Percentiles rank a stretch among this genome's conserved stretches.
phyloP scores from a whole-genome alignment of 129 eudicot genomes.

The sunflower (Helianthus annuus) region DNA sequence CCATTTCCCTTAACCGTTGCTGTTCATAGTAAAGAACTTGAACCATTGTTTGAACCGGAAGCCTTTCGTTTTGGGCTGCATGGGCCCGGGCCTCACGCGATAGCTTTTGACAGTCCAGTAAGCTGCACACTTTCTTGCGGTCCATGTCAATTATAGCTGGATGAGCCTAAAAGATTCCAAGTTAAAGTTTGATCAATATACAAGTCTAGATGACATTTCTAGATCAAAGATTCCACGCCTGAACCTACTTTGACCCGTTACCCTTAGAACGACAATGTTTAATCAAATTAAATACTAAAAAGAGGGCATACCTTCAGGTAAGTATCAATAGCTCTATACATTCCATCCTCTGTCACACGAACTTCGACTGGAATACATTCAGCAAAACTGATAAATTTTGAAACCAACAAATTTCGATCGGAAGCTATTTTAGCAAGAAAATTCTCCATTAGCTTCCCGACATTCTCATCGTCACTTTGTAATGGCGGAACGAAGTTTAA shows the following conservation, averaged over 20 bases:
- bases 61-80: conserved; percentile 87
- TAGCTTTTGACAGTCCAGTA: conserved; percentile 93
- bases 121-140: conserved; percentile 79
- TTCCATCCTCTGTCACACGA: conserved; percentile 80
- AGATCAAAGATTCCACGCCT: too few relatives aligned
- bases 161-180: conserved; percentile 58
- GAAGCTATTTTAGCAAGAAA: conserved; percentile 87
- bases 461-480: conserved; percentile 50
- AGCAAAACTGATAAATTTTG: conserved; percentile 57
- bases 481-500: conserved; percentile 36
- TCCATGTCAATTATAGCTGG: conserved; percentile 73
- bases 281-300: neutral
- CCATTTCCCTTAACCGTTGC: conserved; percentile 69
- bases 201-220: neutral
- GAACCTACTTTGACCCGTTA: too few relatives aligned
- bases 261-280: neutral
- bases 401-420: conserved; percentile 63
- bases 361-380: conserved; percentile 70
- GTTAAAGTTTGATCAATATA: neutral
- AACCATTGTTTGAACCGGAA: conserved; percentile 86
- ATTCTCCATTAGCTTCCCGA: conserved; percentile 77
- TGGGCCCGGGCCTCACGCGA: conserved; percentile 89
- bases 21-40: conserved; percentile 95
- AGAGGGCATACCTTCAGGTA: conserved; percentile 66
- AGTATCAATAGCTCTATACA: conserved; percentile 87